A percentile compares a stretch with the other conserved stretches of the same genome.
Conservation (phyloP, 257 asterid genomes). For the Solanum lignicaule region DNA sequence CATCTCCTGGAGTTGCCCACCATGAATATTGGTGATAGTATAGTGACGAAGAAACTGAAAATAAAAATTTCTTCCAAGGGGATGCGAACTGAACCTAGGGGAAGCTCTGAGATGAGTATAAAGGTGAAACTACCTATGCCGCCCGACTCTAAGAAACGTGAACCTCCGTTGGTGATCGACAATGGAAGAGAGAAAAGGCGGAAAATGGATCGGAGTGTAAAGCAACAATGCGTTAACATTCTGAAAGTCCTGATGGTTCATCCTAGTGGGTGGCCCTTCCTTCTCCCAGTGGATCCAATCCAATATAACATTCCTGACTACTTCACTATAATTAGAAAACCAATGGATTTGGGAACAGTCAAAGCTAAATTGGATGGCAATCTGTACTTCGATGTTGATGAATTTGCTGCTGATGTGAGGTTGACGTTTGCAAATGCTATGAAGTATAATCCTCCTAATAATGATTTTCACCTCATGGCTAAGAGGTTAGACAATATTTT, state of each 20-base stretch:
- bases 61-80: conserved; percentile 40
- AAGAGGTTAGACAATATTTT: conserved; percentile 30
- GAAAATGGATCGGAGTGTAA: conserved; percentile 44
- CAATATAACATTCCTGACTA: conserved; percentile 61
- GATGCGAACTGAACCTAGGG: conserved; percentile 14
- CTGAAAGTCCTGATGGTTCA: conserved; percentile 44
- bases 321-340: conserved; percentile 37
- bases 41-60: conserved; percentile 20
- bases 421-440: conserved; percentile 75
- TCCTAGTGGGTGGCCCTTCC: conserved; percentile 29
- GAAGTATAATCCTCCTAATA: conserved; percentile 51
- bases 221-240: conserved; percentile 36
- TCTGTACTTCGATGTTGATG: conserved; percentile 35
- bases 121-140: conserved; percentile 12
- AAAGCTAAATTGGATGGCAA: conserved; percentile 40
- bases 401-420: conserved; percentile 63
- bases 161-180: conserved; percentile 18
- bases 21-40: conserved; percentile 31
- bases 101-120: conserved; percentile 11
- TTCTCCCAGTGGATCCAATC: conserved; percentile 73
- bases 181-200: conserved; percentile 28
- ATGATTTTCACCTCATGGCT: conserved; percentile 42
- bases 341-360: conserved; percentile 89
- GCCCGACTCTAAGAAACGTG: conserved; percentile 36
- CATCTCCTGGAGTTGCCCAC: conserved; percentile 4